phyloP scores from a whole-genome alignment of 1,139 yeast genomes.

The Scheffersomyces insectosa region DNA sequence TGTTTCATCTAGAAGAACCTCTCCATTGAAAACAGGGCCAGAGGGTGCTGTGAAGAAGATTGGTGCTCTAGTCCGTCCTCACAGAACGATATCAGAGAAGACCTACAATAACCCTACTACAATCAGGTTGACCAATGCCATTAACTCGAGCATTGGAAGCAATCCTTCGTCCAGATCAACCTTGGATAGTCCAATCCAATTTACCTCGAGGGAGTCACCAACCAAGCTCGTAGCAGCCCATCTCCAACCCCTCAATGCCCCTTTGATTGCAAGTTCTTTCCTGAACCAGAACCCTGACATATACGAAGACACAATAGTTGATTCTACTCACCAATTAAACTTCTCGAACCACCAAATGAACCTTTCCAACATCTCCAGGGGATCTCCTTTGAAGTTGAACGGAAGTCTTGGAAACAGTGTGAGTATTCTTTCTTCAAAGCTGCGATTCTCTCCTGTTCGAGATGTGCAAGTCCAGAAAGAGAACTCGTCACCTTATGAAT shows the following conservation, averaged over 20 bases:
- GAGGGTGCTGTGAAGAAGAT: not conserved
- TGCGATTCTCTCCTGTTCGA: conserved; percentile 10
- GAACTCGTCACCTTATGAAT: conserved; percentile 9
- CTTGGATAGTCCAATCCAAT: conserved; percentile 21
- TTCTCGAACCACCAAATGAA: not conserved
- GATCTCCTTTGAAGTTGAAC: conserved; percentile 22
- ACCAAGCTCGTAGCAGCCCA: conserved; percentile 15
- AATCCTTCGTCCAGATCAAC: conserved; percentile 8
- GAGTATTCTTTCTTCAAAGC: conserved; percentile 4
- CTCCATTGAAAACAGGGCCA: conserved; percentile 8
- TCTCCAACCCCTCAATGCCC: conserved; percentile 34
- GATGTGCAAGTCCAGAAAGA: conserved; percentile 2
- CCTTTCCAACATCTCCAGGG: conserved; percentile 10
- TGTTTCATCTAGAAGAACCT: conserved; percentile 5
- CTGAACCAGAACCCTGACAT: conserved; percentile 3
- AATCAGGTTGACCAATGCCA: conserved; percentile 19
- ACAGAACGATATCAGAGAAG: not conserved
- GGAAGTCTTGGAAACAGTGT: conserved; percentile 6
- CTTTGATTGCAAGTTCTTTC: conserved; percentile 16
- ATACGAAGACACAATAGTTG: conserved; percentile 4
- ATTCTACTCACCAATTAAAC: not conserved
- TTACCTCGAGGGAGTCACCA: conserved; percentile 8
- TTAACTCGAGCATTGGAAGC: conserved; percentile 11
- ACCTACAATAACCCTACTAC: conserved; percentile 14
- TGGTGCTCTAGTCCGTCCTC: not conserved